Base-by-base conservation (phyloP, 495 filamentous ascomycete genomes). In the Aspergillus nidulans region DNA sequence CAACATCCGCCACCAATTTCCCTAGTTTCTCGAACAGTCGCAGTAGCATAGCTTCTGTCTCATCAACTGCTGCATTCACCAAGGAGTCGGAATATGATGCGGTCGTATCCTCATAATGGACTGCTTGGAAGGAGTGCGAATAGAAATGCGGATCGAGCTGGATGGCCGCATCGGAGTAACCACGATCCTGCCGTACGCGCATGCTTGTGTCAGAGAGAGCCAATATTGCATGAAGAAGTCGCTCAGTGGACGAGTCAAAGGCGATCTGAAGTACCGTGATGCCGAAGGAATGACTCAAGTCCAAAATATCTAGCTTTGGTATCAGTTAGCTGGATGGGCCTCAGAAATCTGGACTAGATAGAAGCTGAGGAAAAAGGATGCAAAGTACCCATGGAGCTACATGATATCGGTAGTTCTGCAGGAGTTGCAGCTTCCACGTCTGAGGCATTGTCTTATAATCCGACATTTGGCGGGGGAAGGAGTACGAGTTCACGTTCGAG, bases 381-480 rank as follows among this genome's bases (percentile, higher is more conserved):
- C n/a, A 38, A 0, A 47, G 45, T 56, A 73, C 70, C 70, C 70
- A 73, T 18, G 66, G 56, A 3, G 70, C 70, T 36, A 73, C 59
- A 26, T 68, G 50, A 52, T 73, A 73, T 13, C 66, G 66, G 60
- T 69, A 73, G 41, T 70, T 60, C 7, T 67, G 66, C 23, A 73
- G 49, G 18, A 69, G 58, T n/a, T 65, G 60, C 15, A 69, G 56
- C 18, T 45, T 63, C 20, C 61, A 52, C 0, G 53, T 60, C 2
- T 64, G 46, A 16, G 25, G 10, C 8, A 8, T 34, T 25, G 25
- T 5, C 18, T 19, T 47, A n/a, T 12, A 19, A 32, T 12, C 13
- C 24, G 40, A 24, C 19, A 1, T 13, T 5, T 34, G 3, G 9
- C 15, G 4, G 8, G 9, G 2, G 10, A 10, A 12, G 30, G 30